These are phyloP conservation scores for Alternaria viburni DNA, from an alignment of 2,329 filamentous ascomycete genomes.

Conservation along the genomic window DNA sequence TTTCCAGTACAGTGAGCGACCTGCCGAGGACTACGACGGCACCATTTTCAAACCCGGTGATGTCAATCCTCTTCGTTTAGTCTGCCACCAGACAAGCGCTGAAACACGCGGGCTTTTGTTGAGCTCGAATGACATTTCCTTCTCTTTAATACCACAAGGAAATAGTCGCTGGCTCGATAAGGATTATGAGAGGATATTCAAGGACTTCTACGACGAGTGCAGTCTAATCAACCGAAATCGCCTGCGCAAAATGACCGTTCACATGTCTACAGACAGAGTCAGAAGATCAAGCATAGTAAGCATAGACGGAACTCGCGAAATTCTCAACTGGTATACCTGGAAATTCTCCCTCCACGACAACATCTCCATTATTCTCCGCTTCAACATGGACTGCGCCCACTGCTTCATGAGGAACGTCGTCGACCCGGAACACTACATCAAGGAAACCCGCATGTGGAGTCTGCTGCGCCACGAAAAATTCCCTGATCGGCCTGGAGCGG, in stretches of 20 bases:
- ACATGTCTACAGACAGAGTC: not conserved
- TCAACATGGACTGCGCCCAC: not conserved
- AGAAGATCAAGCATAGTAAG: not conserved
- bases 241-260: not conserved
- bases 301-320: not conserved
- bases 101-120: not conserved
- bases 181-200: not conserved
- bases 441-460: not conserved
- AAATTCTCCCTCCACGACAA: not conserved
- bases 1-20: not conserved
- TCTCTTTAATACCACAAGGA: not conserved
- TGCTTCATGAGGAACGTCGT: not conserved
- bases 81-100: not conserved
- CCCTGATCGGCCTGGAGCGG: not conserved
- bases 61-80: not conserved
- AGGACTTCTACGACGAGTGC: not conserved
- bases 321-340: not conserved
- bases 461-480: not conserved
- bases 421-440: not conserved
- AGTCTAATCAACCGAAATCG: not conserved
- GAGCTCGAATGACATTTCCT: not conserved
- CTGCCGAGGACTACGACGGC: not conserved
- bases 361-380: not conserved
- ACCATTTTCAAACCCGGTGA: not conserved
- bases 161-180: not conserved